phyloP scores from a whole-genome alignment of 257 asterid species.

The Solanum microdontum region DNA sequence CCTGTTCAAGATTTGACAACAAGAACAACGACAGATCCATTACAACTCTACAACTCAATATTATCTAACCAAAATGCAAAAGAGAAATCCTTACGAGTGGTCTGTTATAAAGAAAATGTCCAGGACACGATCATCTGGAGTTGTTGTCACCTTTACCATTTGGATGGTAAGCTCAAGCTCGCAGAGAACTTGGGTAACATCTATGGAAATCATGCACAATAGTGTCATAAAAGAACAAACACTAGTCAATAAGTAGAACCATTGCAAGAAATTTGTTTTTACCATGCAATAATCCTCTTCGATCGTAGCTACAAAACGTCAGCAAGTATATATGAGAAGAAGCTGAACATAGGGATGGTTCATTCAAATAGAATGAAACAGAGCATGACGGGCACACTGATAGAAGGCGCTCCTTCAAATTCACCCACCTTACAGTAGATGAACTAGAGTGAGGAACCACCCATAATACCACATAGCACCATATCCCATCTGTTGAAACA shows the following conservation, averaged over 20 bases:
- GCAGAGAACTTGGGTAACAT: constrained; percentile 60
- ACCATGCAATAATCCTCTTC: constrained; percentile 75
- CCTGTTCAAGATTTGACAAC: neutral
- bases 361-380: constrained; percentile 33
- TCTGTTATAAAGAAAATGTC: constrained; percentile 77
- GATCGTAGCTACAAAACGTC: constrained; percentile 46
- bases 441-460: constrained; percentile 42
- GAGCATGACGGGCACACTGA: constrained; percentile 55
- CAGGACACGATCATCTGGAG: constrained; percentile 63
- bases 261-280: neutral
- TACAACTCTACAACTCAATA: neutral
- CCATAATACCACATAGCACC: constrained; percentile 78
- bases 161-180: constrained; percentile 66
- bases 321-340: constrained; percentile 50
- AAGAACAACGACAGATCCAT: neutral
- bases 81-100: constrained; percentile 39
- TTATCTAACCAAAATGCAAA: neutral
- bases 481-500: constrained; percentile 81
- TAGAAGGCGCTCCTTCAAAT: constrained; percentile 54
- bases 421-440: constrained; percentile 44
- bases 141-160: constrained; percentile 61
- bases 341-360: constrained; percentile 19
- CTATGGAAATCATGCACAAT: constrained; percentile 16
- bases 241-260: neutral
- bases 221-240: neutral